Conservation (phyloP, 495 filamentous ascomycete genomes). For the Cercophora samala region DNA sequence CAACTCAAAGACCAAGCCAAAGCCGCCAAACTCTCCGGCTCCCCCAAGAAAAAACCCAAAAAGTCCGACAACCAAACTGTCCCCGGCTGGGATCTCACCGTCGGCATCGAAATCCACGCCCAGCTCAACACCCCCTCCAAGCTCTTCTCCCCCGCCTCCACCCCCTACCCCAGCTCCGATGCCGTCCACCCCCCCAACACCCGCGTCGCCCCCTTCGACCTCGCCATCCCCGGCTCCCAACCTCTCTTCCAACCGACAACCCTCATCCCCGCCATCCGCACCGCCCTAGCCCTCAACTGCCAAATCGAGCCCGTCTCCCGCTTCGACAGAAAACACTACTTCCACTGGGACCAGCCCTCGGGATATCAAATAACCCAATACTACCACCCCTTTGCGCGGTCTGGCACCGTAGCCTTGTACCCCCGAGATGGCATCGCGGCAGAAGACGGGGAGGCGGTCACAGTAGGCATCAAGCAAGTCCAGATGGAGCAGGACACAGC, state of each 20-base stretch:
- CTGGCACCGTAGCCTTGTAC: slow-evolving; percentile 68
- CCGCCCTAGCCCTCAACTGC: slow-evolving; percentile 81
- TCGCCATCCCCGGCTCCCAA: slow-evolving; percentile 84
- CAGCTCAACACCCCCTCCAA: slow-evolving; percentile 85
- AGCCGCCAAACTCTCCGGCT: slow-evolving; percentile 37
- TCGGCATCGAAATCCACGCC: slow-evolving; percentile 96
- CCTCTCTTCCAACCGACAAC: slow-evolving; percentile 81
- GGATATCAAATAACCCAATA: slow-evolving; percentile 99
- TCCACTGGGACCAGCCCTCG: slow-evolving; percentile 93
- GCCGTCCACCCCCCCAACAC: slow-evolving; percentile 58
- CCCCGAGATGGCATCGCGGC: slow-evolving; percentile 75
- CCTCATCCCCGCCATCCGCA: slow-evolving; percentile 82
- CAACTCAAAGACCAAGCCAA: slow-evolving; percentile 72
- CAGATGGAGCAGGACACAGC: slow-evolving; percentile 98
- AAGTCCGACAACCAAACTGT: slow-evolving; percentile 52
- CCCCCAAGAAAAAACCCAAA: slow-evolving; percentile 34
- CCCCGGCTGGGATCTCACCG: slow-evolving; percentile 80
- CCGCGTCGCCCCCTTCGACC: slow-evolving; percentile 83
- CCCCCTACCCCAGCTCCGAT: slow-evolving; percentile 35
- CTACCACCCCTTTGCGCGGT: slow-evolving; percentile 77
- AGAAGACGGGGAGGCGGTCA: slow-evolving; percentile 61
- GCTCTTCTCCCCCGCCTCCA: slow-evolving; percentile 76
- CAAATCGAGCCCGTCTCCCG: slow-evolving; percentile 67
- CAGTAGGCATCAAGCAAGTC: slow-evolving; percentile 82
- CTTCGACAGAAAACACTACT: slow-evolving; percentile 98